Conservation (phyloP, 495 filamentous ascomycete species). For the Neurospora tetrasperma region DNA sequence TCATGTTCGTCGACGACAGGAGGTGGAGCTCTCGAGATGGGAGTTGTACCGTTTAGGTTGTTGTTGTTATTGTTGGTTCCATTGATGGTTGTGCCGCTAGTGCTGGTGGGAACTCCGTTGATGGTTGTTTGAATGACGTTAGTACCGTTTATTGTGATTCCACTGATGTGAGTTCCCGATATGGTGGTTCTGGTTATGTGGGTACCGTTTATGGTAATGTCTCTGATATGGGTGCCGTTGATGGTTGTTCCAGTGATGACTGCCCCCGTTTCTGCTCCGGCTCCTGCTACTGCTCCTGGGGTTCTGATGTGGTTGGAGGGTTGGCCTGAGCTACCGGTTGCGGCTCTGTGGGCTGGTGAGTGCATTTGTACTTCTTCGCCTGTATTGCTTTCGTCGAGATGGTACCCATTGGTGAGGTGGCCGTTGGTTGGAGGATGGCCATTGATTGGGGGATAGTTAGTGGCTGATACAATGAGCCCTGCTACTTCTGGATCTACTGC, state of each 20-base stretch:
- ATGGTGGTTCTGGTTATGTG: not conserved
- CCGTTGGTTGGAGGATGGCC: not conserved
- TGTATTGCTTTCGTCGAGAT: not conserved
- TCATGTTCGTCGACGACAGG: not conserved
- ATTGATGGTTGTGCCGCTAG: not conserved
- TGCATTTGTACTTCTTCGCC: not conserved
- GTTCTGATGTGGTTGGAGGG: not conserved
- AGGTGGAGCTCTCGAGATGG: not conserved
- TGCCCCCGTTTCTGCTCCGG: not conserved
- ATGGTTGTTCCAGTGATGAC: not conserved
- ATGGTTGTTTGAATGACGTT: fast-evolving
- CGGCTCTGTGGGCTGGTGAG: not conserved
- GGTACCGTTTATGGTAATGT: not conserved
- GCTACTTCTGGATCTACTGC: too few species aligned
- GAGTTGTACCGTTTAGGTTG: not conserved
- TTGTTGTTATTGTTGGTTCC: not conserved
- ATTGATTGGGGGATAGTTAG: too few species aligned
- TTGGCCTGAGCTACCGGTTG: not conserved
- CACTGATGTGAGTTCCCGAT: not conserved
- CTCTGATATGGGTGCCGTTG: not conserved
- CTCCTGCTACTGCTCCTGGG: not conserved
- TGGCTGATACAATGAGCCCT: too few species aligned
- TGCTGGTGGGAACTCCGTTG: not conserved
- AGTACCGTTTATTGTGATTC: not conserved
- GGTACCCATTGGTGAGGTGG: not conserved